Evolutionary conservation across 2,329 filamentous ascomycete species (phyloP).

Genomic region (Parascedosporium putredinis): DNA sequence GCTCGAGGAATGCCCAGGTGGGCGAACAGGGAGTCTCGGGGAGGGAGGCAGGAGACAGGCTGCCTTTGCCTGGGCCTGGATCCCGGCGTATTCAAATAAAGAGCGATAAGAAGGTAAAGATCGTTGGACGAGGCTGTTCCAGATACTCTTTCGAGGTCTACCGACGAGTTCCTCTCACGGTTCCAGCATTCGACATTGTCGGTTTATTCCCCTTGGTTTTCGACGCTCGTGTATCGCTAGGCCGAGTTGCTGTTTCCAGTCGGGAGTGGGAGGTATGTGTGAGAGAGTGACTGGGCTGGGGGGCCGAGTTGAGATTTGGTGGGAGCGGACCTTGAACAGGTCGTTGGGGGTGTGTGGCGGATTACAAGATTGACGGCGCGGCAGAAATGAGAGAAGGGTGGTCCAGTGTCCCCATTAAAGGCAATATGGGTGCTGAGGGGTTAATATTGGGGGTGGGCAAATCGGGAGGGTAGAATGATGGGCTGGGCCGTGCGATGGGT

Average conservation of each 20-base stretch:
- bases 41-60: too few species aligned
- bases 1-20: too few species aligned
- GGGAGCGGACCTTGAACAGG: neutral
- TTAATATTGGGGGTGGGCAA: slow-evolving; percentile 6
- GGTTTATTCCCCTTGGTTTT: too few species aligned
- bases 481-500: neutral
- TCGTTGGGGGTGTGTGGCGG: neutral
- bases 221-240: too few species aligned
- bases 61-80: too few species aligned
- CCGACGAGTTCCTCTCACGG: neutral
- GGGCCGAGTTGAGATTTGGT: neutral
- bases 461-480: slow-evolving; percentile 5
- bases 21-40: too few species aligned
- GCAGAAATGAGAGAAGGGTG: neutral
- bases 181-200: neutral
- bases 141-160: neutral
- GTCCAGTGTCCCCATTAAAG: neutral
- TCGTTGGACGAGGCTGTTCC: neutral
- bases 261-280: too few species aligned
- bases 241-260: too few species aligned
- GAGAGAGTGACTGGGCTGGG: neutral
- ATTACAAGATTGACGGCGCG: neutral
- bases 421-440: slow-evolving; percentile 9
- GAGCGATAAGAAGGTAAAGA: too few species aligned
- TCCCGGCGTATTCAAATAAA: too few species aligned